Evolutionary conservation across 1,139 yeast species (phyloP), one percentile per base, ranked within the genome.

Genomic region (Pichia sp.): DNA sequence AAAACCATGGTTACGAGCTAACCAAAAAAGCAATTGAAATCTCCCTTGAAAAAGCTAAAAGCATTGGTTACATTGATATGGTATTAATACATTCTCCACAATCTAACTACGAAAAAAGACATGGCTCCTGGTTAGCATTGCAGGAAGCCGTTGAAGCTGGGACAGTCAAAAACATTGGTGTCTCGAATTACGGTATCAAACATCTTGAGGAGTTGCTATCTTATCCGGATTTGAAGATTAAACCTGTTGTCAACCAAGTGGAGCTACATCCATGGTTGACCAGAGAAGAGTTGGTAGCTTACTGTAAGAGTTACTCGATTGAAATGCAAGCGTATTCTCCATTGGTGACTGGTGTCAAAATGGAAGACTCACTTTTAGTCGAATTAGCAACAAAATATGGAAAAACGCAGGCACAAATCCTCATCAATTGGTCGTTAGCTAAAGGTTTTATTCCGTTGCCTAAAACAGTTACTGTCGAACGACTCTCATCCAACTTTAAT

Each of bases 41-140:
- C 5, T 43, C 47, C 26, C 28, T 47, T 11, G 23, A 35, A 27
- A 77, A 77, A 57, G 69, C 85, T 55, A 82, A 81, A 4, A n/a
- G n/a, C 1, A 65, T 83, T 52, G 90, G 83, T 48, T 86, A 86
- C 56, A 80, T 86, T 47, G 95, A 86, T 61, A 70, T 86, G 55
- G 81, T 81, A 61, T 71, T 86, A 60, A 73, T 85, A 58, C 95
- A 86, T 67, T 86, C 94, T 94, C 95, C 95, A 5, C 69, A 73
- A 43, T 29, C 9, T 29, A 57, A 64, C 41, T 60, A 60, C 46
- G 64, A 60, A 36, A 62, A 55, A 44, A 60, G 77, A 51, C 58
- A 68, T 29, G 71, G 65, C 16, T 60, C 74, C 3, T 73, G 72
- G 68, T 55, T 56, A 44, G 75, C 75, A 0, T 55, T 72, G 32